Evolutionary conservation across 106 monocot species (phyloP).

Genomic region (Allium cepa): DNA sequence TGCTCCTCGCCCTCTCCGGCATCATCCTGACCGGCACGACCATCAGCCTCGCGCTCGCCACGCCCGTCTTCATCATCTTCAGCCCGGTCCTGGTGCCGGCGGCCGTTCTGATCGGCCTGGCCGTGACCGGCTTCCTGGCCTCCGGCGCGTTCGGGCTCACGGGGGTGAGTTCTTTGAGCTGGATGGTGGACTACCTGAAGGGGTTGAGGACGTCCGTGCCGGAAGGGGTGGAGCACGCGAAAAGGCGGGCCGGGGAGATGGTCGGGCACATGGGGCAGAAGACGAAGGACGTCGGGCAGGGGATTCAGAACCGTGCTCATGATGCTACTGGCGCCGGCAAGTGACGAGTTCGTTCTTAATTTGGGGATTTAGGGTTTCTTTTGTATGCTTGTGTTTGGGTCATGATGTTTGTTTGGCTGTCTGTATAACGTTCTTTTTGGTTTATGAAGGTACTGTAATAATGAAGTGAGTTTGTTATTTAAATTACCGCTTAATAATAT

Average conservation of each 20-base stretch:
- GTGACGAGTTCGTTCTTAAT: background rate
- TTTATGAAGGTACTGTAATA: background rate
- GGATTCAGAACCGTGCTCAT: constrained; percentile 10
- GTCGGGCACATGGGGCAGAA: constrained; percentile 28
- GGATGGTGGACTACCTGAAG: constrained; percentile 12
- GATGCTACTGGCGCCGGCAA: background rate
- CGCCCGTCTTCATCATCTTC: constrained; percentile 48
- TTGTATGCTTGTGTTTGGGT: background rate
- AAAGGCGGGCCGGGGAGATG: constrained; percentile 21
- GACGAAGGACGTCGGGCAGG: constrained; percentile 14
- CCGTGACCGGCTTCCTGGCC: constrained; percentile 41
- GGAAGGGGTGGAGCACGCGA: constrained; percentile 18
- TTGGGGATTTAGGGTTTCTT: background rate
- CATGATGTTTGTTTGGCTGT: background rate
- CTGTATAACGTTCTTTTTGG: background rate
- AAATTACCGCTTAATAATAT: too few relatives aligned
- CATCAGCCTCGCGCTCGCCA: constrained; percentile 29
- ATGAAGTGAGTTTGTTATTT: background rate
- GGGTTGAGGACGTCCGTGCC: constrained; percentile 1
- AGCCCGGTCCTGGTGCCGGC: constrained; percentile 58
- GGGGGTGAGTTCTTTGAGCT: constrained; percentile 33
- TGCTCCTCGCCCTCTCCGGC: constrained; percentile 35
- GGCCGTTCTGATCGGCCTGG: constrained; percentile 28
- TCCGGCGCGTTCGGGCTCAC: constrained; percentile 49
- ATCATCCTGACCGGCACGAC: constrained; percentile 31